A percentile compares a stretch with the other conserved stretches of the same genome.
These are phyloP conservation scores for Fusarium albidum DNA, from an alignment of 2,329 filamentous ascomycete species.

Conservation along the genomic window DNA sequence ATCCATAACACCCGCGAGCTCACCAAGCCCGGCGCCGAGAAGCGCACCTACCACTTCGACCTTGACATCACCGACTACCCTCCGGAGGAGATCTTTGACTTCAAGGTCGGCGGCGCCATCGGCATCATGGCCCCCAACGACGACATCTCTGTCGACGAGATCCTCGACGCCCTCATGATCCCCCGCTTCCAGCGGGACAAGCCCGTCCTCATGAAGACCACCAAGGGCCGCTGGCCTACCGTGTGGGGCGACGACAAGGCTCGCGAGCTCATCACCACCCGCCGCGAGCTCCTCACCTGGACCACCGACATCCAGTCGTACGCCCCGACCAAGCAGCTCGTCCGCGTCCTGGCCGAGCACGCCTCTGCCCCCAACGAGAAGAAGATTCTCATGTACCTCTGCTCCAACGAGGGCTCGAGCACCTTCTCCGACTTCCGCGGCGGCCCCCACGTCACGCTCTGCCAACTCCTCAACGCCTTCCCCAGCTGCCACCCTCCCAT, in stretches of 20 bases:
- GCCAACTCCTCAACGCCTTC: slow-evolving; percentile 90
- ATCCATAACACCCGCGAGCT: slow-evolving; percentile 86
- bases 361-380: slow-evolving; percentile 82
- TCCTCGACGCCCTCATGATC: slow-evolving; percentile 83
- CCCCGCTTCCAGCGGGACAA: slow-evolving; percentile 86
- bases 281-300: slow-evolving; percentile 93
- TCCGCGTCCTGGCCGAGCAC: slow-evolving; percentile 87
- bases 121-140: slow-evolving; percentile 92
- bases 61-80: slow-evolving; percentile 97
- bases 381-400: slow-evolving; percentile 87
- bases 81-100: slow-evolving; percentile 83
- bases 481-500: slow-evolving; percentile 90
- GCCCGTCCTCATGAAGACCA: slow-evolving; percentile 80
- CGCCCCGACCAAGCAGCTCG: slow-evolving; percentile 85
- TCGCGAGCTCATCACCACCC: slow-evolving; percentile 86
- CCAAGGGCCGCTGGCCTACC: slow-evolving; percentile 89
- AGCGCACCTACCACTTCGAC: slow-evolving; percentile 97
- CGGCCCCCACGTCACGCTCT: slow-evolving; percentile 83
- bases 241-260: slow-evolving; percentile 94
- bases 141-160: slow-evolving; percentile 76
- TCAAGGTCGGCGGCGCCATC: slow-evolving; percentile 95
- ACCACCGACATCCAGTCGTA: slow-evolving; percentile 94
- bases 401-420: slow-evolving; percentile 88
- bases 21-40: slow-evolving; percentile 88
- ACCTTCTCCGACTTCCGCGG: slow-evolving; percentile 95